Evolutionary conservation across 2,329 filamentous ascomycete species (phyloP).

Genomic region (Knufia fluminis): DNA sequence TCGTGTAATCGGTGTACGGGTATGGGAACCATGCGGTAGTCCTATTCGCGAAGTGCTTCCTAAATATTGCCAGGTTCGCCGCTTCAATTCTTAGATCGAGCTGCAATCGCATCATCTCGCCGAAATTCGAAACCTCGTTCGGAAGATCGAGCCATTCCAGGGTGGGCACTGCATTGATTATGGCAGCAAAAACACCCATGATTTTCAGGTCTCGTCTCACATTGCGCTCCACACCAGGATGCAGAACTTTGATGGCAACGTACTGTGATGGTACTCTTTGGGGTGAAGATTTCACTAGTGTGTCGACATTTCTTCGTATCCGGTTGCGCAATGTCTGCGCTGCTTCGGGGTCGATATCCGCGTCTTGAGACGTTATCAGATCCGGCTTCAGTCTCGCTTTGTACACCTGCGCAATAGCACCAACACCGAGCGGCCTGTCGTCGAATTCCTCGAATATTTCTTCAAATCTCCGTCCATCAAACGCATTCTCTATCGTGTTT

Average conservation of each 20-base stretch:
- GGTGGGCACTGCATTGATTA: conserved; percentile 79
- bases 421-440: conserved; percentile 79
- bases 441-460: conserved; percentile 97
- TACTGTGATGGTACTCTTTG: conserved; percentile 80
- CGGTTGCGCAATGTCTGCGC: conserved; percentile 53
- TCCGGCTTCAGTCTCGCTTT: conserved; percentile 82
- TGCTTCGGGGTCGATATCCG: conserved; percentile 44
- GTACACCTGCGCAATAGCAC: conserved; percentile 96
- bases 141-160: conserved; percentile 96
- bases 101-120: conserved; percentile 98
- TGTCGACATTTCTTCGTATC: conserved; percentile 73
- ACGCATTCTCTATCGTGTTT: conserved; percentile 68
- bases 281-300: conserved; percentile 75
- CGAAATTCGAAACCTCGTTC: conserved; percentile 87
- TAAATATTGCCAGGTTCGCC: conserved; percentile 76
- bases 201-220: conserved; percentile 88
- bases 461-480: conserved; percentile 68
- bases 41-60: conserved; percentile 78
- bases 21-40: conserved; percentile 96
- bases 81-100: conserved; percentile 91
- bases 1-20: conserved; percentile 86
- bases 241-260: conserved; percentile 91
- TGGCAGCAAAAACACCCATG: conserved; percentile 80
- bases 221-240: conserved; percentile 79
- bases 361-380: conserved; percentile 55